These are phyloP conservation scores for Talaromyces ruber DNA, from an alignment of 495 filamentous ascomycete species.

Conservation along the genomic window DNA sequence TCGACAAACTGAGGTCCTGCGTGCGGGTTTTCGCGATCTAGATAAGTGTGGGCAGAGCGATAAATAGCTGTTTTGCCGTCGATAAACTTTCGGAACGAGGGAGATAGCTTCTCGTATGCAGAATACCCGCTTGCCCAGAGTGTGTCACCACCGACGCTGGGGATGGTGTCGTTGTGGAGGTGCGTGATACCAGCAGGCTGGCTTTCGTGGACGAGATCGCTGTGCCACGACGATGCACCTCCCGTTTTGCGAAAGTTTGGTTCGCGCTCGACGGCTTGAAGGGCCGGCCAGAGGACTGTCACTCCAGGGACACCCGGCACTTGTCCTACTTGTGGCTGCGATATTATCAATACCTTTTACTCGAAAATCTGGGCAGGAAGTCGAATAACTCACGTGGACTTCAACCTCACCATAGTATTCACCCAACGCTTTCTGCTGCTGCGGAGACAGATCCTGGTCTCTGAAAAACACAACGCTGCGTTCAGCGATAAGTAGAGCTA, in stretches of 20 bases:
- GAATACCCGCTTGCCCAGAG: slow-evolving; percentile 64
- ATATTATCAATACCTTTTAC: not conserved
- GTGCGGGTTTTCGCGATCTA: slow-evolving; percentile 52
- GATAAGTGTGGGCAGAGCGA: slow-evolving; percentile 56
- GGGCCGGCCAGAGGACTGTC: slow-evolving; percentile 60
- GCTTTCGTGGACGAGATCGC: slow-evolving; percentile 60
- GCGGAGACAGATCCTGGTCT: slow-evolving; percentile 60
- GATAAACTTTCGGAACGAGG: slow-evolving; percentile 59
- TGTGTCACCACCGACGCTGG: slow-evolving; percentile 58
- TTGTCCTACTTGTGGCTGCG: slow-evolving; percentile 58
- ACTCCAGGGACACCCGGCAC: slow-evolving; percentile 58
- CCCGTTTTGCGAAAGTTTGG: slow-evolving; percentile 56
- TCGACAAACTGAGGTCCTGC: slow-evolving; percentile 57
- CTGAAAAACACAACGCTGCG: slow-evolving; percentile 71
- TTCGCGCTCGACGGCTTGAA: slow-evolving; percentile 44
- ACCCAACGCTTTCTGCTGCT: slow-evolving; percentile 59
- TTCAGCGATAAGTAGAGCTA: slow-evolving; percentile 64
- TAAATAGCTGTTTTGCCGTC: slow-evolving; percentile 62
- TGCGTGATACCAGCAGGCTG: slow-evolving; percentile 66
- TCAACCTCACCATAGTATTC: slow-evolving; percentile 61
- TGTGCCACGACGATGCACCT: slow-evolving; percentile 60
- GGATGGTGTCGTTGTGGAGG: slow-evolving; percentile 58
- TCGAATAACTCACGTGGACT: slow-evolving; percentile 46
- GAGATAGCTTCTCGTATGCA: slow-evolving; percentile 65
- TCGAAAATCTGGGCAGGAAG: not conserved